phyloP scores from a whole-genome alignment of 257 asterid genomes.

The Solanum peruvianum region DNA sequence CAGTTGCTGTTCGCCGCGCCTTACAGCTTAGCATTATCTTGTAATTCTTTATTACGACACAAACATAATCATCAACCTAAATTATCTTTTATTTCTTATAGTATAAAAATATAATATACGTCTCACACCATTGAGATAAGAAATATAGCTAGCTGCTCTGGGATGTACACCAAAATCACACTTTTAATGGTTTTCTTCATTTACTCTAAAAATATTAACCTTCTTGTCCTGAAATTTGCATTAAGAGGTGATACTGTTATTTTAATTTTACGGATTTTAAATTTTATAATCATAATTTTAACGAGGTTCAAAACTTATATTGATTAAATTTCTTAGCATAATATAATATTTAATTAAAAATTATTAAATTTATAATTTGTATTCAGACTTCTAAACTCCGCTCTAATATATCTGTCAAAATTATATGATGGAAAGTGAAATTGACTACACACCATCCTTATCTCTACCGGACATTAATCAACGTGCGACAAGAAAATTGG shows the following conservation, averaged over 20 bases:
- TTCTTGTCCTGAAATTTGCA: neutral
- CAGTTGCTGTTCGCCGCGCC: neutral
- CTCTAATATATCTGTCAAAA: neutral
- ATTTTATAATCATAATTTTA: too few relatives aligned
- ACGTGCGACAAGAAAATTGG: neutral
- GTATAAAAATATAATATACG: too few relatives aligned
- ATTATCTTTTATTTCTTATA: neutral
- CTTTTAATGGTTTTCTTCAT: neutral
- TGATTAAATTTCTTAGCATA: too few relatives aligned
- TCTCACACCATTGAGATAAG: neutral
- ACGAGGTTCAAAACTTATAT: too few relatives aligned
- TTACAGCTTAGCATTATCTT: neutral
- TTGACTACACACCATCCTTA: neutral
- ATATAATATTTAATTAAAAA: too few relatives aligned
- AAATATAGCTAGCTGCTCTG: neutral
- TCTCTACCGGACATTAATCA: neutral
- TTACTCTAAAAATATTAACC: neutral
- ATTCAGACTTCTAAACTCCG: too few relatives aligned
- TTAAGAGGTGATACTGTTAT: too few relatives aligned
- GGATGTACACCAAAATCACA: neutral
- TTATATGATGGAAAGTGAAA: neutral
- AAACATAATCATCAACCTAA: too few relatives aligned
- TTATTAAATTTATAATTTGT: rapidly evolving
- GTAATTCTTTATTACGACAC: too few relatives aligned
- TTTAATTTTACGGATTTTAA: too few relatives aligned